phyloP scores from a whole-genome alignment of 257 asterid genomes.

The Asclepias syriaca region DNA sequence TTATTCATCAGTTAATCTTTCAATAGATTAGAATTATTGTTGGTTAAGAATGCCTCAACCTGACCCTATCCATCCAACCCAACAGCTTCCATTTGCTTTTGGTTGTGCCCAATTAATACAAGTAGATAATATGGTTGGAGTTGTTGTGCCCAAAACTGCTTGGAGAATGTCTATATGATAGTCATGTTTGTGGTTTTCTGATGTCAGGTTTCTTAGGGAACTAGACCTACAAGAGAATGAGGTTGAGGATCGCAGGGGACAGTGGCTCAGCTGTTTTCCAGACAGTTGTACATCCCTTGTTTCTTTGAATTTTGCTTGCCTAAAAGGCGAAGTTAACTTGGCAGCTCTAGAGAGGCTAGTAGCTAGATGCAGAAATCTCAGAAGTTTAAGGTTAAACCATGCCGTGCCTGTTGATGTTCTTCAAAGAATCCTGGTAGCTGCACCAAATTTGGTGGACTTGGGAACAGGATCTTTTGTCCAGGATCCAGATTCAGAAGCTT shows the following conservation, averaged over 20 bases:
- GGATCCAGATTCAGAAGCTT: slow-evolving; percentile 51
- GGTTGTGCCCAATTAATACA: neutral
- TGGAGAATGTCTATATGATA: neutral
- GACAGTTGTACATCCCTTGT: slow-evolving; percentile 68
- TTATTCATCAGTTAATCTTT: neutral
- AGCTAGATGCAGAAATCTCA: slow-evolving; percentile 54
- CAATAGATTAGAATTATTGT: neutral
- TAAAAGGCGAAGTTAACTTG: slow-evolving; percentile 68
- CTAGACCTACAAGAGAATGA: slow-evolving; percentile 78
- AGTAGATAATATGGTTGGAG: neutral
- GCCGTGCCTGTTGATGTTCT: slow-evolving; percentile 58
- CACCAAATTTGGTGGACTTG: slow-evolving; percentile 67
- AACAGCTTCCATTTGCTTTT: neutral
- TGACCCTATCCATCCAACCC: neutral
- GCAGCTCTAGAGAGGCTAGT: slow-evolving; percentile 71
- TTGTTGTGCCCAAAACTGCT: neutral
- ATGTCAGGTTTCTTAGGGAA: slow-evolving; percentile 62
- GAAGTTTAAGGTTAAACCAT: slow-evolving; percentile 58
- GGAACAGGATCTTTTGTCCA: slow-evolving; percentile 61
- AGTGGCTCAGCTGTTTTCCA: slow-evolving; percentile 82
- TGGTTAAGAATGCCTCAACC: neutral
- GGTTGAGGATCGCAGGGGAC: slow-evolving; percentile 75
- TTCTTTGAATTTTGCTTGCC: slow-evolving; percentile 76
- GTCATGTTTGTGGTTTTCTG: slow-evolving; percentile 1
- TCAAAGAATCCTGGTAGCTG: slow-evolving; percentile 53